Evolutionary conservation across 1,139 yeast species (phyloP), one percentile per base, ranked within the genome.

Genomic region (Pichia sp.): DNA sequence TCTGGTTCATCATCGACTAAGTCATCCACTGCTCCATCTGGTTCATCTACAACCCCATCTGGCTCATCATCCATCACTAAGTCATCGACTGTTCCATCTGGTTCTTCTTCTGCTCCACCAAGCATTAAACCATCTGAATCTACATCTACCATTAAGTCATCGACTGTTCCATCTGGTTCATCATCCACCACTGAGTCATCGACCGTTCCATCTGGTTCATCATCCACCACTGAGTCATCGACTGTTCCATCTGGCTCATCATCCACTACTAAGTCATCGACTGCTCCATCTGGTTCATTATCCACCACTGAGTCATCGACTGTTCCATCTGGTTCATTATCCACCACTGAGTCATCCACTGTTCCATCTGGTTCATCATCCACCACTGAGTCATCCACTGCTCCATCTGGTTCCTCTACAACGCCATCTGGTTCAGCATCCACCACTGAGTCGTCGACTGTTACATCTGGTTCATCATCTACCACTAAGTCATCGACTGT

Each of bases 1-100:
- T 32, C 43, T 34, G 47, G 13, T 26, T 40, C 48, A 2, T 36
- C 48, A 2, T 36, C 45, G n/a, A 11, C 29, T 13, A 8, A 7
- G 10, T 42, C 54, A 43, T 44, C 54, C 8, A 19, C 8, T n/a
- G 15, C 4, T 10, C 26, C 32, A 45, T 41, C 50, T 30, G 53
- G 38, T 26, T 40, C n/a, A n/a, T n/a, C n/a, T n/a, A n/a, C n/a
- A n/a, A n/a, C n/a, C n/a, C n/a, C n/a, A n/a, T 40, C 19, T 5
- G 29, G 43, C 19, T 4, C 40, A 6, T 8, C 23, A 19, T 19
- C 23, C 2, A 41, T 10, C 45, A 29, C 19, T 53, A 2, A 16
- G 13, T 15, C 4, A n/a, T 26, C 10, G 23, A 4, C 23, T 19
- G 23, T 19, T 19, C 3, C 16, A 3, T 40, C 23, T 6, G 30